A percentile compares a stretch with the other conserved stretches of the same genome.
Evolutionary conservation across 257 asterid genomes (phyloP).

Genomic region (Linaria vulgaris): DNA sequence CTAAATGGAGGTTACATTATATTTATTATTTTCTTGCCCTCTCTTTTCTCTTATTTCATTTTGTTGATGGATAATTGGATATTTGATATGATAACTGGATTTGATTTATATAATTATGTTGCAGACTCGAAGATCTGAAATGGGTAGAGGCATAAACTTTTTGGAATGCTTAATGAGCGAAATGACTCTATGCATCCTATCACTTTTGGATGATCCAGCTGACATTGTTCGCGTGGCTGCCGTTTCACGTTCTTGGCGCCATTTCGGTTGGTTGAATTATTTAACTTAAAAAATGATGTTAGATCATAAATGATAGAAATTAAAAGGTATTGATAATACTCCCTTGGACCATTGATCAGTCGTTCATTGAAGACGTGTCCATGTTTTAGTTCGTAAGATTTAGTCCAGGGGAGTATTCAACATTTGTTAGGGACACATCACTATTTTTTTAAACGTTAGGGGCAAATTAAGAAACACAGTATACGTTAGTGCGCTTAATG

Average conservation of each 20-base stretch:
- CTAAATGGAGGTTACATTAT: not conserved
- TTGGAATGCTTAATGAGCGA: conserved; percentile 28
- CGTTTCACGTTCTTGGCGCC: conserved; percentile 38
- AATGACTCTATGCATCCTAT: conserved; percentile 27
- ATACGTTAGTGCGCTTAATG: too few species aligned
- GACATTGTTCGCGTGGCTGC: conserved; percentile 37
- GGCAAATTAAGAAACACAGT: too few species aligned
- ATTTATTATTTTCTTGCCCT: conserved; percentile 4
- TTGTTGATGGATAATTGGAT: conserved; percentile 6
- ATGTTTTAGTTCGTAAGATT: too few species aligned
- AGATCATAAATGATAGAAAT: too few species aligned
- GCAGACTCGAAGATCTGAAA: conserved; percentile 15
- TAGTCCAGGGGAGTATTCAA: too few species aligned
- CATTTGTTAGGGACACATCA: too few species aligned
- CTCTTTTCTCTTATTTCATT: not conserved
- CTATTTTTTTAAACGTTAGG: too few species aligned
- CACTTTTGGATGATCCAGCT: conserved; percentile 37
- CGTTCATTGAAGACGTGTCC: too few species aligned
- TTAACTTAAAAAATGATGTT: not conserved
- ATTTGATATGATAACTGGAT: not conserved
- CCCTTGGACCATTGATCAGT: too few species aligned
- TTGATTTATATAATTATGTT: not conserved
- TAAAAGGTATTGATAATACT: too few species aligned
- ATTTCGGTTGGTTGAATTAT: conserved; percentile 24
- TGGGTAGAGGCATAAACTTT: conserved; percentile 29